Evolutionary conservation across 2,329 filamentous ascomycete species (phyloP), one percentile per base, ranked within the genome.

Genomic region (Colletotrichum noveboracense): DNA sequence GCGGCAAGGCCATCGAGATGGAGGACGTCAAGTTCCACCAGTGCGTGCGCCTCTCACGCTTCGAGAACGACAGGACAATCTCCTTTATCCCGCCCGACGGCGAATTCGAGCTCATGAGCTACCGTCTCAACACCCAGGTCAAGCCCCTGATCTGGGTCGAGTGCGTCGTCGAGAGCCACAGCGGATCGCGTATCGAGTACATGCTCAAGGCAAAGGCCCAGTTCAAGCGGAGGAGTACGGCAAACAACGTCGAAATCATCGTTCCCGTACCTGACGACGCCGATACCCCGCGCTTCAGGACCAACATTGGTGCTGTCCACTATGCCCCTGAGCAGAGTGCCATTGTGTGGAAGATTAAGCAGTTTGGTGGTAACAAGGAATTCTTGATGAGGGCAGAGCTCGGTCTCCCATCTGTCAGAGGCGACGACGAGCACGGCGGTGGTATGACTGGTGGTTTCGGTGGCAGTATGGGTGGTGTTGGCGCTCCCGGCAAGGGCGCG

Each of bases 261-360:
- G 97, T 99, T 58, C 97, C 97, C 2, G 97, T 99, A 4, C 97
- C 97, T 26, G 97, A 99, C 84, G 97, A 99, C 83, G 97, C 97
- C 77, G 97, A 99, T 85, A 95, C 95, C 3, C 97, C 97, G 13
- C 93, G 97, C 60, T 99, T 99, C 91, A 92, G 97, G 69, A 99
- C 97, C 43, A 99, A 98, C 84, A 97, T 99, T 77, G 97, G 97
- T 71, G 95, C 94, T 34, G 97, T 99, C 14, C 97, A 99, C 87
- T 99, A 99, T 83, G 96, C 96, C 6, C 97, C 97, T 1, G 97
- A 99, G 85, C 96, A 98, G 82, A 97, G 95, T 78, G 96, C 96
- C 75, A 99, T 99, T 80, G 94, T 99, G 66, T 99, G 97, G 97
- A 99, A 99, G 89, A 99, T 99, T 85, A 99, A 99, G 89, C 97